Evolutionary conservation across 2,329 filamentous ascomycete genomes (phyloP).

Genomic region (Aspergillus texensis): DNA sequence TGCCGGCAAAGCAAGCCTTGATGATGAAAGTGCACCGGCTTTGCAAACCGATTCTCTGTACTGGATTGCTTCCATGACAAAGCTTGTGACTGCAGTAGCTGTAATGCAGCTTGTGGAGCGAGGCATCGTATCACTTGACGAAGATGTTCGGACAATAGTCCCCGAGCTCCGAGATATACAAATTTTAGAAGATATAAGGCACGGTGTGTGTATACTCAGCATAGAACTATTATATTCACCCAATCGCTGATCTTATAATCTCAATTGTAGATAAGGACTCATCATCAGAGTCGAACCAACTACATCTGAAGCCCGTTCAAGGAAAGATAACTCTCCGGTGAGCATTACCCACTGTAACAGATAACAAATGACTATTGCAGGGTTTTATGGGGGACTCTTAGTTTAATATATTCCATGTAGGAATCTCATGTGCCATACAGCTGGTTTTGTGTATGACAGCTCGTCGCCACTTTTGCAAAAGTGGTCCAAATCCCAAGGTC

Average conservation of each 20-base stretch:
- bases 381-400: neutral
- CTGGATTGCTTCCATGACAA: constrained; percentile 55
- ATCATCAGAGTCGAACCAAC: neutral
- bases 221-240: neutral
- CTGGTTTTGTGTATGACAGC: neutral
- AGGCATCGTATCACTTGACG: constrained; percentile 42
- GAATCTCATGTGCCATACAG: neutral
- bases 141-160: constrained; percentile 14
- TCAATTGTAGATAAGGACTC: neutral
- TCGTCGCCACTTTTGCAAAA: neutral
- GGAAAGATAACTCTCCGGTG: neutral
- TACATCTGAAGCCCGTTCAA: neutral
- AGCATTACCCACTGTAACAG: neutral
- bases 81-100: constrained; percentile 43
- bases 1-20: neutral
- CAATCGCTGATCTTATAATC: neutral
- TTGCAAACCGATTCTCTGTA: constrained; percentile 55
- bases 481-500: neutral
- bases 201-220: neutral
- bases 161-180: neutral
- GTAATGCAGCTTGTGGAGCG: constrained; percentile 48
- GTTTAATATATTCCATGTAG: neutral
- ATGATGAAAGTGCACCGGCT: neutral
- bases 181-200: neutral
- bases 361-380: neutral